Evolutionary conservation across 495 filamentous ascomycete genomes (phyloP).

Genomic region (Penicillium fimorum): DNA sequence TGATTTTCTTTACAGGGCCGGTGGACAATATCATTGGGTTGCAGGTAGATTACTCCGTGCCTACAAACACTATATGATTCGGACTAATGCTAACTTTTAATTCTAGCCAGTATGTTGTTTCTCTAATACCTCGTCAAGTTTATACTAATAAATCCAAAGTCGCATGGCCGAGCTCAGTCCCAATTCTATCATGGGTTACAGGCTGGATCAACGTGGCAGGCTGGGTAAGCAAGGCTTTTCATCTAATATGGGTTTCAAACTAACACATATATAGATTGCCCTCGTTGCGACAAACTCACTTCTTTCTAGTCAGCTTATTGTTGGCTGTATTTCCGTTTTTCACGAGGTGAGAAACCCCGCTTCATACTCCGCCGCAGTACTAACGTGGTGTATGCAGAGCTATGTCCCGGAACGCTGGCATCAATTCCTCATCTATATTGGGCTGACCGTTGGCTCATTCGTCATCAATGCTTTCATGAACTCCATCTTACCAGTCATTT

Average conservation of each 20-base stretch:
- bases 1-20: conserved; percentile 35
- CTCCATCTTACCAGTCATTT: conserved; percentile 61
- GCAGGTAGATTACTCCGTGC: conserved; percentile 42
- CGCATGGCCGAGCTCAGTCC: conserved; percentile 56
- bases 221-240: conserved; percentile 49
- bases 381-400: conserved; percentile 19
- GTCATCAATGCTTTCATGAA: conserved; percentile 67
- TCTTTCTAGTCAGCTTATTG: conserved; percentile 56
- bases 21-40: conserved; percentile 72
- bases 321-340: conserved; percentile 55
- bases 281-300: conserved; percentile 45
- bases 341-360: conserved; percentile 28
- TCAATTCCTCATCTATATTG: conserved; percentile 69
- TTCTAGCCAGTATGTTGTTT: conserved; percentile 30
- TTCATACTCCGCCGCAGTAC: background rate
- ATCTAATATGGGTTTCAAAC: background rate
- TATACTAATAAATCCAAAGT: conserved; percentile 27
- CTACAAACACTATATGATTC: background rate
- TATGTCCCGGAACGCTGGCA: conserved; percentile 62
- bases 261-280: conserved; percentile 49
- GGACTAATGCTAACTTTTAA: conserved; percentile 5
- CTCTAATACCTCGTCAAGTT: background rate
- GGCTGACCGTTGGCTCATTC: conserved; percentile 57
- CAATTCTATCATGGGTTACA: conserved; percentile 63
- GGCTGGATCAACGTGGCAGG: conserved; percentile 73